Percentiles rank a stretch among this genome's conserved stretches.
phyloP scores from a whole-genome alignment of 805 yeast species.

The Diddensiella transvaalensis region DNA sequence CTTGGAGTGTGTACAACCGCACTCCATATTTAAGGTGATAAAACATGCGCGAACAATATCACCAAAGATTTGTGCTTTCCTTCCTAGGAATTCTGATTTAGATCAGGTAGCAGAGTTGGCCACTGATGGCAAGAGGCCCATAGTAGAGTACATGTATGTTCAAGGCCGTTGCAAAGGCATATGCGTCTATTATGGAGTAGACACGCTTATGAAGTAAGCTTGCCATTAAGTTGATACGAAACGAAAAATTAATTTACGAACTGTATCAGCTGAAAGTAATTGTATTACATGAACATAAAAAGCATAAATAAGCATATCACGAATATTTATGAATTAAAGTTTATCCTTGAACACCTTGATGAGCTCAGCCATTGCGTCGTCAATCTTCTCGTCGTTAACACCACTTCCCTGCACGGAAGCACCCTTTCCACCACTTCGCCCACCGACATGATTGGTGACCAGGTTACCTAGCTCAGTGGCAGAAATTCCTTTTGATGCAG shows the following conservation, averaged over 20 bases:
- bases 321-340: slow-evolving; percentile 3
- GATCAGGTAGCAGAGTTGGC: slow-evolving; percentile 16
- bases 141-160: slow-evolving; percentile 19
- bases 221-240: no score
- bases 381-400: slow-evolving; percentile 65
- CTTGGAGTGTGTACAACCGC: slow-evolving; percentile 9
- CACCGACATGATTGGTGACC: slow-evolving; percentile 78
- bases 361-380: slow-evolving; percentile 70
- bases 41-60: slow-evolving; percentile 13
- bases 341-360: slow-evolving; percentile 45
- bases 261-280: no score
- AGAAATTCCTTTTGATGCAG: slow-evolving; percentile 68
- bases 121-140: slow-evolving; percentile 5
- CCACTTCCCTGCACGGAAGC: slow-evolving; percentile 97
- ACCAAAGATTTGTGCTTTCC: slow-evolving; percentile 20
- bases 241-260: no score
- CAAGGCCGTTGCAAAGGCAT: slow-evolving; percentile 20
- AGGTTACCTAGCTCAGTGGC: slow-evolving; percentile 61
- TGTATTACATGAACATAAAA: no score
- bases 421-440: slow-evolving; percentile 98
- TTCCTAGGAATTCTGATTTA: slow-evolving; percentile 24
- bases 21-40: slow-evolving; percentile 15
- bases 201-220: no score
- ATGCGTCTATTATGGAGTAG: slow-evolving; percentile 18
- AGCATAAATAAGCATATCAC: no score